A percentile compares a stretch with the other conserved stretches of the same genome.
Conservation (phyloP, 305 asterid species). For the Fraxinus nigra region DNA sequence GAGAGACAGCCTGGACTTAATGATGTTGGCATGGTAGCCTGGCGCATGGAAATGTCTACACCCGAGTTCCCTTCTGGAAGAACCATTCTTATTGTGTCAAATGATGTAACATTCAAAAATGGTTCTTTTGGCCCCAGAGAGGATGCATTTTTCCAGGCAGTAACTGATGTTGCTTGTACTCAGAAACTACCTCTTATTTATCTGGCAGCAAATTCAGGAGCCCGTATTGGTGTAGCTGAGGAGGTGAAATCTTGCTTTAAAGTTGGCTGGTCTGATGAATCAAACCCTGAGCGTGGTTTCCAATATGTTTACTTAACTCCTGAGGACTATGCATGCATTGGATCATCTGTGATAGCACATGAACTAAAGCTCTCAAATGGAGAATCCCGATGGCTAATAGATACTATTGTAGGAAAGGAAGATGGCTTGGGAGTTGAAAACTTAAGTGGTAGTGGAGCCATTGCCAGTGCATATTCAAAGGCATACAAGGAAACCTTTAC, state of each 20-base stretch:
- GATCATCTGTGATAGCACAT: slow-evolving; percentile 77
- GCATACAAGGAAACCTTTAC: slow-evolving; percentile 95
- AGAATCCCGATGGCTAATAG: slow-evolving; percentile 81
- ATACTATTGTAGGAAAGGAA: slow-evolving; percentile 83
- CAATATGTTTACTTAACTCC: slow-evolving; percentile 84
- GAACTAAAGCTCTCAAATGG: slow-evolving; percentile 62
- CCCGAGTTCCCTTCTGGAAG: slow-evolving; percentile 96
- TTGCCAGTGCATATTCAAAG: slow-evolving; percentile 94
- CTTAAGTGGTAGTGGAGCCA: slow-evolving; percentile 95
- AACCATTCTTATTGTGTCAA: slow-evolving; percentile 71
- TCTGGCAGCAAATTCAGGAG: slow-evolving; percentile 97
- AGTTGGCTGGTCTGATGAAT: slow-evolving; percentile 97
- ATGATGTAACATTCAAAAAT: slow-evolving; percentile 88
- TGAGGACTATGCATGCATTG: slow-evolving; percentile 70
- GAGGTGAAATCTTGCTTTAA: slow-evolving; percentile 94
- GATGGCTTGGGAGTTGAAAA: slow-evolving; percentile 96
- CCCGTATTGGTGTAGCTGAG: slow-evolving; percentile 96
- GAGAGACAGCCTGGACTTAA: slow-evolving; percentile 73
- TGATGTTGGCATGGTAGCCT: slow-evolving; percentile 96
- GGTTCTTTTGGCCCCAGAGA: slow-evolving; percentile 97
- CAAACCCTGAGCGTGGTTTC: slow-evolving; percentile 83
- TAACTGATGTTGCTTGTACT: slow-evolving; percentile 74
- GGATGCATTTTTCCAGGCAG: slow-evolving; percentile 93
- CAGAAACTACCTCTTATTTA: slow-evolving; percentile 84
- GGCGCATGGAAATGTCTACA: slow-evolving; percentile 88